Evolutionary conservation across 2,329 filamentous ascomycete genomes (phyloP).

Genomic region (Pyrenophora tritici-repentis): DNA sequence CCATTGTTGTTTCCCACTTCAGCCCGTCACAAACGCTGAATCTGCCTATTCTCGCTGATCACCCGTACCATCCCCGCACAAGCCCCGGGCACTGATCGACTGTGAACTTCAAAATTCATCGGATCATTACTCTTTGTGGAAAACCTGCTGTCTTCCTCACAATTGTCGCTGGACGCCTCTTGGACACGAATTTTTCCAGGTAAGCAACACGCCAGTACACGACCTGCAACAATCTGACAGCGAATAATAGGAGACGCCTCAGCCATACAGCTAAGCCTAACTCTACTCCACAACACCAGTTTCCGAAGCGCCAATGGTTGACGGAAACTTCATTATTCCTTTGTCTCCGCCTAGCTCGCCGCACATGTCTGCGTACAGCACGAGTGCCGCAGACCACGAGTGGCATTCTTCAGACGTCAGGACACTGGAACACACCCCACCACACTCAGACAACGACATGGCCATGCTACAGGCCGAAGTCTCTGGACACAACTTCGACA

Average conservation of each 20-base stretch:
- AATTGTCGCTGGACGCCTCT: conserved; percentile 5
- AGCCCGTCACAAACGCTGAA: conserved; percentile 27
- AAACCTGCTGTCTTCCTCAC: neutral
- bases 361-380: conserved; percentile 56
- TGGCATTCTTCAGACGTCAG: conserved; percentile 50
- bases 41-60: conserved; percentile 35
- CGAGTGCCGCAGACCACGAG: conserved; percentile 50
- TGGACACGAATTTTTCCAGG: conserved; percentile 11
- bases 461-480: conserved; percentile 46
- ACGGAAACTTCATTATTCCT: conserved; percentile 53
- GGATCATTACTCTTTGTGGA: conserved; percentile 28
- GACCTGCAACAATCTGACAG: conserved; percentile 24
- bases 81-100: conserved; percentile 35
- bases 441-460: conserved; percentile 47
- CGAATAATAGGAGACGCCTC: conserved; percentile 28
- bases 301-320: conserved; percentile 49
- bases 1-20: conserved; percentile 28
- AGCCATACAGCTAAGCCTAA: conserved; percentile 29
- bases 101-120: conserved; percentile 30
- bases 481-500: conserved; percentile 42
- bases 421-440: conserved; percentile 40
- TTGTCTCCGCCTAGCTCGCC: conserved; percentile 57
- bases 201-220: conserved; percentile 8
- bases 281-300: conserved; percentile 20
- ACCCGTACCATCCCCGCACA: conserved; percentile 41